Evolutionary conservation across 805 yeast species (phyloP).

Genomic region (Candida morakotiae): DNA sequence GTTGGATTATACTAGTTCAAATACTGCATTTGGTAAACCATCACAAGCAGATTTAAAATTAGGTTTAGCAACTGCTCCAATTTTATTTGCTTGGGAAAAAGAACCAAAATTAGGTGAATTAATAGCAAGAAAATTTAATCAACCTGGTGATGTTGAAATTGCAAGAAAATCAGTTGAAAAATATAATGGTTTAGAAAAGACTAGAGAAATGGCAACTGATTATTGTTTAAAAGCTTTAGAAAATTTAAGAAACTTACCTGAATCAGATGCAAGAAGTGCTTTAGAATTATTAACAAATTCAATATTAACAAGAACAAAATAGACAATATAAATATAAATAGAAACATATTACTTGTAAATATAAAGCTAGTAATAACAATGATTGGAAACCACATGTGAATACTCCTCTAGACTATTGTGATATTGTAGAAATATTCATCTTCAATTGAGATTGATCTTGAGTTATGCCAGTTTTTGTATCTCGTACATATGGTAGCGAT

Average conservation of each 20-base stretch:
- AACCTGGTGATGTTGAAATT: conserved; percentile 79
- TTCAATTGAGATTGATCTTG: too few relatives aligned
- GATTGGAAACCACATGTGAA: too few relatives aligned
- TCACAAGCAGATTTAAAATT: conserved; percentile 91
- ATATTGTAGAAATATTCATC: too few relatives aligned
- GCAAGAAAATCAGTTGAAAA: conserved; percentile 72
- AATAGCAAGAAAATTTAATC: conserved; percentile 76
- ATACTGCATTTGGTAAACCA: conserved; percentile 85
- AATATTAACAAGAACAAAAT: conserved; percentile 77
- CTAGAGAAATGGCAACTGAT: conserved; percentile 69
- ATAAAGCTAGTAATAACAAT: too few relatives aligned
- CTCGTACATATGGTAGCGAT: not conserved
- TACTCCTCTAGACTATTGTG: too few relatives aligned
- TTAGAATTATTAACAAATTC: conserved; percentile 80
- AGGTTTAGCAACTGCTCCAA: conserved; percentile 97
- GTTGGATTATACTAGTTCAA: conserved; percentile 90
- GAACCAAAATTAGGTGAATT: conserved; percentile 80
- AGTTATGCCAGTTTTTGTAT: too few relatives aligned
- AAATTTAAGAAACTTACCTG: conserved; percentile 74
- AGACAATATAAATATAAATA: conserved; percentile 7
- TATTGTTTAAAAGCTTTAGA: conserved; percentile 74
- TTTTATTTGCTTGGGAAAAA: conserved; percentile 88
- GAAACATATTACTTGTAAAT: conserved; percentile 4
- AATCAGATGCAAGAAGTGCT: conserved; percentile 85
- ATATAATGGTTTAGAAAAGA: conserved; percentile 71